A percentile compares a stretch with the other conserved stretches of the same genome.
These are phyloP conservation scores for Alternaria postmessia DNA, from an alignment of 2,329 filamentous ascomycete species.

Conservation along the genomic window DNA sequence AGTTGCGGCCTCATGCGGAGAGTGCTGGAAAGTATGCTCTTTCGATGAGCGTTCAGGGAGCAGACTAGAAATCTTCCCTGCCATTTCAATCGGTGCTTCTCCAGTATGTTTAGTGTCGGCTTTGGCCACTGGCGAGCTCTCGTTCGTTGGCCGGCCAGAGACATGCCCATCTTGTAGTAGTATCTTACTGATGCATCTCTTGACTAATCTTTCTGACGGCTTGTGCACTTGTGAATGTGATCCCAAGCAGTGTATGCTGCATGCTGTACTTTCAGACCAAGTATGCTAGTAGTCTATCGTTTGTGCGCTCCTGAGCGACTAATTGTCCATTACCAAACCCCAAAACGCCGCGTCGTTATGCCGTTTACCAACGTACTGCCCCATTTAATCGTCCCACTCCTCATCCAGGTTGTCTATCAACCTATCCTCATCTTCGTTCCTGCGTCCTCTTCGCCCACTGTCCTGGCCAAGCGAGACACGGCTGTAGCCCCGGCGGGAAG, in stretches of 20 bases:
- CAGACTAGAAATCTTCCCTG: neutral
- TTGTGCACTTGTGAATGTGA: neutral
- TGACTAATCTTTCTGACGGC: neutral
- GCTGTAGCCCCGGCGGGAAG: slow-evolving; percentile 72
- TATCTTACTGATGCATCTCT: neutral
- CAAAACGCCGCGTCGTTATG: slow-evolving; percentile 13
- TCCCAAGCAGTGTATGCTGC: neutral
- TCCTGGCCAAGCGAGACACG: slow-evolving; percentile 64
- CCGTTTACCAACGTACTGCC: neutral
- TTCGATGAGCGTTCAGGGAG: neutral
- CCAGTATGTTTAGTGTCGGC: neutral
- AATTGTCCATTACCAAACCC: slow-evolving; percentile 4
- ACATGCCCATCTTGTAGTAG: neutral
- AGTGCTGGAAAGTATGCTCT: neutral
- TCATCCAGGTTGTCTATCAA: slow-evolving; percentile 96
- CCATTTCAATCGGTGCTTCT: neutral
- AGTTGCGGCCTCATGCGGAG: neutral
- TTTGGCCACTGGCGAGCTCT: neutral
- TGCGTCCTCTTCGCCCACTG: slow-evolving; percentile 52
- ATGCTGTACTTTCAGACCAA: neutral
- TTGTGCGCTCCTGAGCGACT: slow-evolving; percentile 8
- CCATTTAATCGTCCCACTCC: slow-evolving; percentile 82
- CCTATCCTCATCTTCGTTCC: slow-evolving; percentile 84
- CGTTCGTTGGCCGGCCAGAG: neutral
- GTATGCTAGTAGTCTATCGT: neutral